phyloP scores from a whole-genome alignment of 1,284 basidiomycete genomes.

The Boletus mariae region DNA sequence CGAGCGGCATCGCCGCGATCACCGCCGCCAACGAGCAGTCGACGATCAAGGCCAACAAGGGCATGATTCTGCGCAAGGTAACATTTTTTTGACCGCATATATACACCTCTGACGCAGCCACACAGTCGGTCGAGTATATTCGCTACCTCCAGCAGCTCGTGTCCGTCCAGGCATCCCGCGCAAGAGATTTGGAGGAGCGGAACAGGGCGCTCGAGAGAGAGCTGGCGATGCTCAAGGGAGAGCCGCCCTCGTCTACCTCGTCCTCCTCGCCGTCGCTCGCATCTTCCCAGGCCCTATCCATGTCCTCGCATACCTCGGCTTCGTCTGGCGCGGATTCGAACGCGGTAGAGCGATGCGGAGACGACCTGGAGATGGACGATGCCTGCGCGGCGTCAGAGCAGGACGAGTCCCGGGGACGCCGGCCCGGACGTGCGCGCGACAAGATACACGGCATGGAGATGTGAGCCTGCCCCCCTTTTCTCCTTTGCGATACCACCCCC shows the following conservation, averaged over 20 bases:
- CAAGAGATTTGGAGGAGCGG: conserved; percentile 64
- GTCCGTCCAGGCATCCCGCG: conserved; percentile 68
- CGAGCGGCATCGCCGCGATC: background rate
- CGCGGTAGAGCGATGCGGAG: background rate
- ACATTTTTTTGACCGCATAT: background rate
- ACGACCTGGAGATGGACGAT: conserved; percentile 27
- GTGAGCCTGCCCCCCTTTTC: background rate
- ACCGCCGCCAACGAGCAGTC: conserved; percentile 25
- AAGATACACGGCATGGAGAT: conserved; percentile 22
- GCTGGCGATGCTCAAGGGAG: conserved; percentile 21
- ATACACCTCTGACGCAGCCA: conserved; percentile 3
- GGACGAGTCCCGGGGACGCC: conserved; percentile 21
- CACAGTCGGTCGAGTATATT: conserved; percentile 79
- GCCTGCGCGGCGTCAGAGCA: background rate
- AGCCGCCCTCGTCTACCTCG: conserved; percentile 2
- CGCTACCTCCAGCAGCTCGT: conserved; percentile 84
- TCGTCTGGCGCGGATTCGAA: conserved; percentile 10
- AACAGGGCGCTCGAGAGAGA: conserved; percentile 30
- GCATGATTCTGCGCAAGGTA: conserved; percentile 77
- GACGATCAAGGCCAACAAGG: conserved; percentile 80
- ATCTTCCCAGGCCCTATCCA: conserved; percentile 15
- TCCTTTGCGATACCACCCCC: background rate
- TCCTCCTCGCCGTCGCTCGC: conserved; percentile 18
- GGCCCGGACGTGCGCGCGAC: conserved; percentile 8
- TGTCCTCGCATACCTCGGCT: too few species aligned